These are phyloP conservation scores for Schizonepeta tenuifolia DNA, from an alignment of 257 asterid species.

Conservation along the genomic window DNA sequence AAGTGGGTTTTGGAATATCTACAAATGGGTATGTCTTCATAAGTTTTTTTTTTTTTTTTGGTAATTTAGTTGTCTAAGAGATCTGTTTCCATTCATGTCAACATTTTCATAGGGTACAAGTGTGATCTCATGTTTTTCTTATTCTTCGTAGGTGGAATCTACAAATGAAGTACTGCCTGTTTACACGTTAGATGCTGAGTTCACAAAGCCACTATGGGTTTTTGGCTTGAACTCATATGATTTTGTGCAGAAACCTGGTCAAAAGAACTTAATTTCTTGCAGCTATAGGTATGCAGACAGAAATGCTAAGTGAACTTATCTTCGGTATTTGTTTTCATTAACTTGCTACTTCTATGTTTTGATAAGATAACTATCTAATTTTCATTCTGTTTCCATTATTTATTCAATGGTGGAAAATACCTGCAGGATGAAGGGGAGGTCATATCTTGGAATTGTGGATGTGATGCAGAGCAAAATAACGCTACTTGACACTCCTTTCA, in stretches of 20 bases:
- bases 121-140: slow-evolving; percentile 31
- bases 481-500: slow-evolving; percentile 73
- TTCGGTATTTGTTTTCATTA: not conserved
- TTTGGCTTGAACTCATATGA: slow-evolving; percentile 89
- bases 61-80: slow-evolving; percentile 16
- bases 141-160: slow-evolving; percentile 67
- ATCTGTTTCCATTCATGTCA: not conserved
- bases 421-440: slow-evolving; percentile 85
- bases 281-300: slow-evolving; percentile 65
- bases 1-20: slow-evolving; percentile 94
- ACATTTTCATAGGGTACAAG: not conserved
- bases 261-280: slow-evolving; percentile 74
- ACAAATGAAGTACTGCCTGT: slow-evolving; percentile 74
- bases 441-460: slow-evolving; percentile 84
- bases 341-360: not conserved
- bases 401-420: slow-evolving; percentile 31
- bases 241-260: slow-evolving; percentile 53
- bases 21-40: slow-evolving; percentile 74
- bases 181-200: slow-evolving; percentile 78
- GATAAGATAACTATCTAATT: not conserved
- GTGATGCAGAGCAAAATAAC: slow-evolving; percentile 55
- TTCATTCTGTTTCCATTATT: slow-evolving; percentile 14
- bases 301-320: slow-evolving; percentile 9
- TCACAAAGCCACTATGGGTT: slow-evolving; percentile 87
- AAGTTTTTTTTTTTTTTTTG: not conserved